Conservation (phyloP, 345 rosid species). For the Psidium guajava region DNA sequence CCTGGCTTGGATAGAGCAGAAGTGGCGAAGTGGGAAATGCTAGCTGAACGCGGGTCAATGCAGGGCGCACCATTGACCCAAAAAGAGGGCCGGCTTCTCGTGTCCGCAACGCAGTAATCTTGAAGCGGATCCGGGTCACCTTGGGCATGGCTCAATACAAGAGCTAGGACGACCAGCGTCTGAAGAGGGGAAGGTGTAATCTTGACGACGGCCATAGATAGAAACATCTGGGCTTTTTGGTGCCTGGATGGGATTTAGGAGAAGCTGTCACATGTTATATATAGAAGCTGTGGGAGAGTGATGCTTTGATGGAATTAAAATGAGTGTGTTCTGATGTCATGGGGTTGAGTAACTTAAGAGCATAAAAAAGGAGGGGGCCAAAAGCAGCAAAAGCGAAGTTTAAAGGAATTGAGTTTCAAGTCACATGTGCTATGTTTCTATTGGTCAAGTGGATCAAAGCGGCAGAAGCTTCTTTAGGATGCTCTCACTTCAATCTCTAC, state of each 20-base stretch:
- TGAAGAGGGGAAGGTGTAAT: not conserved
- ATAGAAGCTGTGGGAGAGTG: conserved; percentile 14
- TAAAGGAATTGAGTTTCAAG: not conserved
- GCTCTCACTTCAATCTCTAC: not conserved
- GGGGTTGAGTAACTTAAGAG: conserved; percentile 55
- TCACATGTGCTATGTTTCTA: not conserved
- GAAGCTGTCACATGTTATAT: conserved; percentile 1
- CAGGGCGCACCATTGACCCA: conserved; percentile 48
- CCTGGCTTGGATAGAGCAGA: conserved; percentile 48
- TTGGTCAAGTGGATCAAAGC: not conserved
- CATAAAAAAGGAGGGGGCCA: conserved; percentile 13
- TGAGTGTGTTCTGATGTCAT: not conserved
- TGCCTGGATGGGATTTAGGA: not conserved
- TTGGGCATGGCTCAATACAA: conserved; percentile 23
- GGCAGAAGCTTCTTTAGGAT: not conserved
- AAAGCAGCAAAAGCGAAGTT: conserved; percentile 33
- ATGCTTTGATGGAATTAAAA: not conserved
- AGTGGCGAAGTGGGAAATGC: conserved; percentile 37
- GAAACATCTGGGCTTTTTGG: not conserved
- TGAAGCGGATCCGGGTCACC: conserved; percentile 67
- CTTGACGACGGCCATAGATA: not conserved
- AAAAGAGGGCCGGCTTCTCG: conserved; percentile 8
- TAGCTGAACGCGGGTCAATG: conserved; percentile 30
- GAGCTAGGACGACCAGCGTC: conserved; percentile 7
- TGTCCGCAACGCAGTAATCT: conserved; percentile 61